These are phyloP conservation scores for Apiotrichum mycotoxinovorans DNA, from an alignment of 1,284 basidiomycete genomes.

Conservation along the genomic window DNA sequence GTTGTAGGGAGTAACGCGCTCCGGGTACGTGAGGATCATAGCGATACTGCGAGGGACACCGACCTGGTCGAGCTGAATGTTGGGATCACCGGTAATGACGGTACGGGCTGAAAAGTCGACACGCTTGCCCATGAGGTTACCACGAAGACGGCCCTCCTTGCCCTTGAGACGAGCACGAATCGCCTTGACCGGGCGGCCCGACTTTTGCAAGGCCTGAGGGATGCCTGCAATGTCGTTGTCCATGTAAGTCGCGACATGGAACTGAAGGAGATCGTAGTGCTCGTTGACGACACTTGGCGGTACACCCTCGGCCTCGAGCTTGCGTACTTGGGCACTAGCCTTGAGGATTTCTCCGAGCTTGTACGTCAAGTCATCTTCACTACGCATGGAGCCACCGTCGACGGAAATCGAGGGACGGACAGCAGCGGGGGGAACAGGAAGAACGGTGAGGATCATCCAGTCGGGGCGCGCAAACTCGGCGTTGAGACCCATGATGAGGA, in stretches of 20 bases:
- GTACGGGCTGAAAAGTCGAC: constrained; percentile 99
- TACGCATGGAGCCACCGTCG: constrained; percentile 91
- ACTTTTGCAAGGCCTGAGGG: constrained; percentile 95
- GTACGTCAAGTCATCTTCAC: constrained; percentile 98
- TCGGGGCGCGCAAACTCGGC: constrained; percentile 95
- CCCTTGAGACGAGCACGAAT: constrained; percentile 98
- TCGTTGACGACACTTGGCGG: constrained; percentile 94
- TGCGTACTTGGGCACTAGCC: constrained; percentile 83
- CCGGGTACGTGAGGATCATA: constrained; percentile 96
- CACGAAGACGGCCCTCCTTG: constrained; percentile 95
- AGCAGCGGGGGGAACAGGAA: constrained; percentile 96
- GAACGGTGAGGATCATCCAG: constrained; percentile 99
- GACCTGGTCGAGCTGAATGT: constrained; percentile 93
- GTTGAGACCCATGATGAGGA: constrained; percentile 87
- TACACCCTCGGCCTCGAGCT: constrained; percentile 94
- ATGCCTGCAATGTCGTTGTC: constrained; percentile 99
- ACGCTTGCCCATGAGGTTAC: constrained; percentile 99
- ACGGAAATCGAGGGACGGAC: constrained; percentile 96
- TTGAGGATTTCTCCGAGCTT: constrained; percentile 98
- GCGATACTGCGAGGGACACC: constrained; percentile 97
- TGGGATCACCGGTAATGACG: constrained; percentile 98
- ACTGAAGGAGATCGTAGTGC: constrained; percentile 95
- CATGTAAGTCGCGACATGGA: constrained; percentile 99
- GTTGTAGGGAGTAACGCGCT: constrained; percentile 98
- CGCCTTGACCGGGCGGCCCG: constrained; percentile 95